A percentile compares a stretch with the other conserved stretches of the same genome.
phyloP scores from a whole-genome alignment of 306 rosid genomes.

The Rosa rugosa region DNA sequence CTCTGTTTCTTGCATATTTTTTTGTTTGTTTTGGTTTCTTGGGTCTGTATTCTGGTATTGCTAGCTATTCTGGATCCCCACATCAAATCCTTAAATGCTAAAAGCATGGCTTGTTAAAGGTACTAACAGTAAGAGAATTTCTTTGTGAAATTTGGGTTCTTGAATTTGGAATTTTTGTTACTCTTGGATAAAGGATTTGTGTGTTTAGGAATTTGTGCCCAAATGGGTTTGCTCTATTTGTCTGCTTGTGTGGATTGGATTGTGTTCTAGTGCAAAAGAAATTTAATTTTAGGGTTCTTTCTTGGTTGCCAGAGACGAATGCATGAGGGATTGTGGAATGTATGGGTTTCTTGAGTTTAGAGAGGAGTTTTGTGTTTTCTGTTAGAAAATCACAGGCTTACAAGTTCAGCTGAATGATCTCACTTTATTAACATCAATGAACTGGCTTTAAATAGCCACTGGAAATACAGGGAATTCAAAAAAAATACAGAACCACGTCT shows the following conservation, averaged over 20 bases:
- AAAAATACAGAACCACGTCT: too few relatives aligned
- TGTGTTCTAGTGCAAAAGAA: conserved; percentile 7
- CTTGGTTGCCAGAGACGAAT: conserved; percentile 35
- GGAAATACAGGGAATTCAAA: too few relatives aligned
- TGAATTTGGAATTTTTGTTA: not conserved
- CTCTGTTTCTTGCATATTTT: conserved; percentile 3
- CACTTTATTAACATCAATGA: too few relatives aligned
- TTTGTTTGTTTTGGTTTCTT: not conserved
- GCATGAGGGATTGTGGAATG: conserved; percentile 55
- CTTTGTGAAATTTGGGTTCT: not conserved
- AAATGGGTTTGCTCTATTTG: conserved; percentile 17
- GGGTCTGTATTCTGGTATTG: conserved; percentile 15
- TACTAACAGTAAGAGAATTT: not conserved
- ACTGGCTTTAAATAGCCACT: too few relatives aligned
- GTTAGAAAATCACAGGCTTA: too few relatives aligned
- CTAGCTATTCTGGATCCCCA: conserved; percentile 13
- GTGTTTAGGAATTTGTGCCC: conserved; percentile 22
- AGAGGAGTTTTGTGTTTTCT: conserved; percentile 39
- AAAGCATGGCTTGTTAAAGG: conserved; percentile 12
- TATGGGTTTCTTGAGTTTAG: conserved; percentile 39
- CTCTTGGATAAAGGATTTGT: conserved; percentile 20
- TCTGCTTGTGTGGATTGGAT: conserved; percentile 12
- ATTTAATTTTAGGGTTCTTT: conserved; percentile 58
- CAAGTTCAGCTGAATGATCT: too few relatives aligned
- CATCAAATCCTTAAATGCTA: not conserved